Conservation (phyloP, 495 filamentous ascomycete genomes). For the Bryoglossum gracile region DNA sequence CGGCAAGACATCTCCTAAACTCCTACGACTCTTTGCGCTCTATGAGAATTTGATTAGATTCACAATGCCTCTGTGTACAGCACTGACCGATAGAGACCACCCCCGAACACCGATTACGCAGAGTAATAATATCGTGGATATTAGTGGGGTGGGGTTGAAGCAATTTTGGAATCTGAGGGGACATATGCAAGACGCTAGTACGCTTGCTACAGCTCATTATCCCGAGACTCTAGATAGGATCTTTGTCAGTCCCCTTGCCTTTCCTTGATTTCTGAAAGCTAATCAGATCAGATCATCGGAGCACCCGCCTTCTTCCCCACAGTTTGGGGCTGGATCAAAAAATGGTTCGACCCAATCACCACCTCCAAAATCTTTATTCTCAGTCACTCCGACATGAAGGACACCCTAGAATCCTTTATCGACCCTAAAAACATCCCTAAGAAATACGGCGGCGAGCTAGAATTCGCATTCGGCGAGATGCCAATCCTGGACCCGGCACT, state of each 20-base stretch:
- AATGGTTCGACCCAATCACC: slow-evolving; percentile 91
- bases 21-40: slow-evolving; percentile 74
- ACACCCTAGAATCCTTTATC: slow-evolving; percentile 72
- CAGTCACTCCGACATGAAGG: slow-evolving; percentile 55
- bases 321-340: slow-evolving; percentile 92
- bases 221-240: slow-evolving; percentile 85
- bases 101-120: slow-evolving; percentile 74
- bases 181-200: slow-evolving; percentile 86
- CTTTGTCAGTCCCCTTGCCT: slow-evolving; percentile 48
- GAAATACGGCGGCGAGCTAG: slow-evolving; percentile 74
- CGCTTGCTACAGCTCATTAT: slow-evolving; percentile 84
- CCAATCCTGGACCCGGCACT: slow-evolving; percentile 60
- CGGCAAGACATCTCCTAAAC: slow-evolving; percentile 55
- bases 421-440: slow-evolving; percentile 73
- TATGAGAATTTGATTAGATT: slow-evolving; percentile 89
- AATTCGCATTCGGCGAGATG: slow-evolving; percentile 68
- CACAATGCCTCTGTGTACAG: slow-evolving; percentile 72
- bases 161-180: slow-evolving; percentile 89
- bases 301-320: slow-evolving; percentile 88
- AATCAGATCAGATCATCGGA: slow-evolving; percentile 59
- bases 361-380: slow-evolving; percentile 92
- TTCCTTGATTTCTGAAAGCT: background rate
- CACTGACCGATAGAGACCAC: slow-evolving; percentile 58
- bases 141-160: slow-evolving; percentile 73
- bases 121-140: slow-evolving; percentile 84